These are phyloP conservation scores for Oropetium thomaeum DNA, from an alignment of 176 grass and related monocot species.

Conservation along the genomic window DNA sequence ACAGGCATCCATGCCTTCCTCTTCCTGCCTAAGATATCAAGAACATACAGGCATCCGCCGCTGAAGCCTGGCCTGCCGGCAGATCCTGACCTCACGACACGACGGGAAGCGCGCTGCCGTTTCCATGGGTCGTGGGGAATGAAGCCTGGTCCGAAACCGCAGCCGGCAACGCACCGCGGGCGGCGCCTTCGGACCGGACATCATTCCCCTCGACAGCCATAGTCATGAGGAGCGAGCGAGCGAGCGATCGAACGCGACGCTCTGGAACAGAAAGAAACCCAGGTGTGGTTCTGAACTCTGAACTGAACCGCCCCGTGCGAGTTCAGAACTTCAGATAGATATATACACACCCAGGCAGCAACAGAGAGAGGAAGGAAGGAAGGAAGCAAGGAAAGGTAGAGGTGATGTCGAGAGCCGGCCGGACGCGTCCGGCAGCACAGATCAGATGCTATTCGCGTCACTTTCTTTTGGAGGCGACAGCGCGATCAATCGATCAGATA, in stretches of 20 bases:
- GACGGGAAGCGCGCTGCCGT: not conserved
- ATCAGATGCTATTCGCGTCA: constrained; percentile 45
- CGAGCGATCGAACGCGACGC: not conserved
- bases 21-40: not conserved
- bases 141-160: constrained; percentile 74
- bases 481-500: constrained; percentile 16
- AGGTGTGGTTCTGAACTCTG: not conserved
- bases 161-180: not conserved
- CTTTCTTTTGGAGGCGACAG: constrained; percentile 13
- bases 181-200: constrained; percentile 39
- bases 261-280: not conserved
- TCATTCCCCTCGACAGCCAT: constrained; percentile 58
- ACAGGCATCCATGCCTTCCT: not conserved
- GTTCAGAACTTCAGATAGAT: too few species aligned
- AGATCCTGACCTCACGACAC: not conserved
- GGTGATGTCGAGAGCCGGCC: not conserved
- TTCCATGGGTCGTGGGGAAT: constrained; percentile 59
- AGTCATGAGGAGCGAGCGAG: too few species aligned
- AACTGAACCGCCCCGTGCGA: not conserved
- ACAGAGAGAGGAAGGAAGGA: not conserved
- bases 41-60: not conserved
- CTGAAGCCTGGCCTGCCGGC: not conserved
- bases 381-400: not conserved
- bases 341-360: not conserved
- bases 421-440: constrained; percentile 21